A percentile compares a stretch with the other conserved stretches of the same genome.
Evolutionary conservation across 176 grass and related monocot genomes (phyloP).

Genomic region (Hsuehochloa calcarea): DNA sequence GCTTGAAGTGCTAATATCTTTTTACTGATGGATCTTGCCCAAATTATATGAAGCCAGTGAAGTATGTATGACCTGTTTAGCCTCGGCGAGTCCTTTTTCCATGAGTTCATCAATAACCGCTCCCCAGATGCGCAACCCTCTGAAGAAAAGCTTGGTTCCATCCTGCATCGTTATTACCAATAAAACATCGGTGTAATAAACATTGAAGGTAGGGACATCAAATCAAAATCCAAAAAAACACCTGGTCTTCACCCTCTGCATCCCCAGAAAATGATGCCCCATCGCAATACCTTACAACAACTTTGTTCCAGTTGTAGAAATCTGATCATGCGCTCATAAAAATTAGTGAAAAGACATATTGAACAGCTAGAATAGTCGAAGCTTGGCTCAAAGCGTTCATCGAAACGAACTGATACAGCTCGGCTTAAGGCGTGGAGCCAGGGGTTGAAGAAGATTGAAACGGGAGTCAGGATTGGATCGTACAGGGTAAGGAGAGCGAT

Average conservation of each 20-base stretch:
- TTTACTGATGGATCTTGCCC: neutral
- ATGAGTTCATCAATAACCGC: slow-evolving; percentile 62
- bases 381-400: neutral
- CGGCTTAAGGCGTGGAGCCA: no score
- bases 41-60: neutral
- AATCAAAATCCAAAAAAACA: slow-evolving; percentile 8
- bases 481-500: no score
- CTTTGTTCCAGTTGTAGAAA: slow-evolving; percentile 92
- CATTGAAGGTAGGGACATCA: neutral
- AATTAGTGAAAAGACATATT: neutral
- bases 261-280: slow-evolving; percentile 75
- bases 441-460: no score
- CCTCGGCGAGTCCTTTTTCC: slow-evolving; percentile 49
- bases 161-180: slow-evolving; percentile 36
- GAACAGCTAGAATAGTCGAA: neutral
- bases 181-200: neutral
- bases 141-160: slow-evolving; percentile 60
- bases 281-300: slow-evolving; percentile 70
- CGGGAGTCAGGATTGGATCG: no score
- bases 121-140: slow-evolving; percentile 70
- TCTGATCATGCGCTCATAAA: slow-evolving; percentile 5
- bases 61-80: slow-evolving; percentile 54
- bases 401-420: neutral
- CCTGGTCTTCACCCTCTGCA: slow-evolving; percentile 45
- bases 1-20: neutral